Conservation (phyloP, 2,329 filamentous ascomycete species). For the Paecilomyces dactylethromorphus region DNA sequence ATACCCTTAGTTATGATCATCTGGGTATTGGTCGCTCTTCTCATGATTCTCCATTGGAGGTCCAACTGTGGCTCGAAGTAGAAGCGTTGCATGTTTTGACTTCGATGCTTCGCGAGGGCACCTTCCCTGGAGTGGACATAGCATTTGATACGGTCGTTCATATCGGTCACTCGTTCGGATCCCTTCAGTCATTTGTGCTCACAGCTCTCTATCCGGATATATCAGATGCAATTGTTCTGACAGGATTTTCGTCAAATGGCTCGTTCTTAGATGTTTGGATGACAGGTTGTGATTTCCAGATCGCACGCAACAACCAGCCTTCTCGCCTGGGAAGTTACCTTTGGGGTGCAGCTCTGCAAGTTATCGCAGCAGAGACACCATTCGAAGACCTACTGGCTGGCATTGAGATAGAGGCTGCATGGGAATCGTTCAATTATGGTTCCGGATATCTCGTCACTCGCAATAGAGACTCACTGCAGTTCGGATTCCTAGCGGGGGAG, state of each 20-base stretch:
- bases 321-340: background rate
- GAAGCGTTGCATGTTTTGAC: background rate
- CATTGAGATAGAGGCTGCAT: background rate
- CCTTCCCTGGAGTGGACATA: background rate
- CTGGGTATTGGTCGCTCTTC: background rate
- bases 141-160: background rate
- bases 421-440: background rate
- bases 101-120: background rate
- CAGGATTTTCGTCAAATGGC: background rate
- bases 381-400: background rate
- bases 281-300: background rate
- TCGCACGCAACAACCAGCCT: background rate
- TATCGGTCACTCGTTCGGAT: background rate
- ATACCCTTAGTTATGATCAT: background rate
- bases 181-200: background rate
- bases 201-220: background rate
- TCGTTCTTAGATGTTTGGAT: background rate
- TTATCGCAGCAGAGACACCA: background rate
- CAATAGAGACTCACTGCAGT: background rate
- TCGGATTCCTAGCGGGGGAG: background rate
- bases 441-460: background rate
- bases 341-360: background rate
- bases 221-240: background rate
- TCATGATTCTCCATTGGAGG: background rate
- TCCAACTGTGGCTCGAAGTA: background rate